Percentiles rank a stretch among this genome's conserved stretches.
These are phyloP conservation scores for Lepraria neglecta DNA, from an alignment of 495 filamentous ascomycete genomes.

Conservation along the genomic window DNA sequence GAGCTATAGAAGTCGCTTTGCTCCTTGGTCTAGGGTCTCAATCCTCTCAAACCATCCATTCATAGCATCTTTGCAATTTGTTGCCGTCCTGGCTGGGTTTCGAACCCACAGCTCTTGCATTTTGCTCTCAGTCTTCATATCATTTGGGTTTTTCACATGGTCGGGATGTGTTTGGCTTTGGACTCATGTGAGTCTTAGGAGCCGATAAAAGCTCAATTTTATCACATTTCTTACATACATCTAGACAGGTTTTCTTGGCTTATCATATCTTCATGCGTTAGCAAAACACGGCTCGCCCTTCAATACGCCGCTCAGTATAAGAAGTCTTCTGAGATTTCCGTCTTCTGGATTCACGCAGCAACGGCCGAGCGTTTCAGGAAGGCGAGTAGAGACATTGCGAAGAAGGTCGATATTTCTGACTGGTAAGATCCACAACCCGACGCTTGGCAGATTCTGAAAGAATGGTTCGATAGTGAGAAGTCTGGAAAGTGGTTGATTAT, in stretches of 20 bases:
- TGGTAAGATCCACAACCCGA: not conserved
- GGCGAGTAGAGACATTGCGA: conserved; percentile 7
- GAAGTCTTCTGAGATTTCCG: not conserved
- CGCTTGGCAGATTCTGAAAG: not conserved
- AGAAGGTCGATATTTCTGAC: not conserved
- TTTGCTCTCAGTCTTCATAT: too few species aligned
- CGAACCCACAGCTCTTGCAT: too few species aligned
- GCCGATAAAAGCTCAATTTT: too few species aligned
- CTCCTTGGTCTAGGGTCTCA: too few species aligned
- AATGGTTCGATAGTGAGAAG: not conserved
- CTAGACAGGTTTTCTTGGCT: too few species aligned
- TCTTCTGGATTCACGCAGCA: conserved; percentile 15
- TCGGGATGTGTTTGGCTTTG: too few species aligned
- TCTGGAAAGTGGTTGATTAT: conserved; percentile 3
- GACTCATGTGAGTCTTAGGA: too few species aligned
- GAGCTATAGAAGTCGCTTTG: too few species aligned
- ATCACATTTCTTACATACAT: too few species aligned
- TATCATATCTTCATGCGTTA: too few species aligned
- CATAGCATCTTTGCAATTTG: not conserved
- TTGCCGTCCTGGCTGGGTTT: too few species aligned
- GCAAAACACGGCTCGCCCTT: not conserved
- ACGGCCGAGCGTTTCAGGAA: conserved; percentile 9
- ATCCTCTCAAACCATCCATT: not conserved
- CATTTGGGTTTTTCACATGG: too few species aligned
- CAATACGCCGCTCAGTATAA: not conserved